phyloP scores from a whole-genome alignment of 768 basidiomycete species.

The Boletus speciosus region DNA sequence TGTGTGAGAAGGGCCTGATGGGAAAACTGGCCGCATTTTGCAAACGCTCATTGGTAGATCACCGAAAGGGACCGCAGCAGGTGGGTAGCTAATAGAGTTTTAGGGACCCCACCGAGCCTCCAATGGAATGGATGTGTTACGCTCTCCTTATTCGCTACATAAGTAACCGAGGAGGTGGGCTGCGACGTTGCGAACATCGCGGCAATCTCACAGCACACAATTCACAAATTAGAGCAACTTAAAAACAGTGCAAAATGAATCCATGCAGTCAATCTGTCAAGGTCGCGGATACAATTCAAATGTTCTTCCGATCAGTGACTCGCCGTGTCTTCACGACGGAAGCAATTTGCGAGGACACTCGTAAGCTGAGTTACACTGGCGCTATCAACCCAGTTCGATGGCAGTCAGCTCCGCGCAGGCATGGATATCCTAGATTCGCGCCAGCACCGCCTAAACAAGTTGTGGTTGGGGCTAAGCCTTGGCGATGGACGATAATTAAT shows the following conservation, averaged over 20 bases:
- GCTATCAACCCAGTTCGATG: too few species aligned
- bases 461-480: neutral
- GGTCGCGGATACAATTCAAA: neutral
- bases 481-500: neutral
- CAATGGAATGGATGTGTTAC: neutral
- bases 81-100: conserved; percentile 28
- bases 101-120: conserved; percentile 20
- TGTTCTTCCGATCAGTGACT: too few species aligned
- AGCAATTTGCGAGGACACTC: too few species aligned
- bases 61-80: conserved; percentile 15
- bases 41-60: conserved; percentile 23
- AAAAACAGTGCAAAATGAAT: too few species aligned
- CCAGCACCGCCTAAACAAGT: neutral
- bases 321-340: too few species aligned
- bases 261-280: neutral
- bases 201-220: neutral
- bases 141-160: too few species aligned
- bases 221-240: conserved; percentile 3
- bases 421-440: neutral
- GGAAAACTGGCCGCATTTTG: conserved; percentile 20
- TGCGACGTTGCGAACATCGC: neutral
- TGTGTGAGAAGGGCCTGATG: conserved; percentile 25
- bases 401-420: neutral
- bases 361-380: too few species aligned
- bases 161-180: neutral